Evolutionary conservation across 2,329 filamentous ascomycete genomes (phyloP), one percentile per base, ranked within the genome.

Genomic region (Ciborinia camelliae): DNA sequence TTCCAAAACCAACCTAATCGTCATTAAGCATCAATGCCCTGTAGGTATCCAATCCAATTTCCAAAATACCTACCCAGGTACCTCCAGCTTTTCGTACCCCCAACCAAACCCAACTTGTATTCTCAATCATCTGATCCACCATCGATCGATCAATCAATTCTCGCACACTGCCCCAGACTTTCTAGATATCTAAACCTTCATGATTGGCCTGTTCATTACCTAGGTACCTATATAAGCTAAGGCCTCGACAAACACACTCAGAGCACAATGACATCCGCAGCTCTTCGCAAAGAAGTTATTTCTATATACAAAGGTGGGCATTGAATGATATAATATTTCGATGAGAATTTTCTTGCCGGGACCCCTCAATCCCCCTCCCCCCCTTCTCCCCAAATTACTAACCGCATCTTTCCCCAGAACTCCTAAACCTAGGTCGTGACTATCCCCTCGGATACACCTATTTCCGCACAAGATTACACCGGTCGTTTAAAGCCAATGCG

Each of bases 241-340:
- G n/a, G n/a, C n/a, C 41, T n/a, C 41, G 3, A 7, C 18, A 20
- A 43, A 43, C n/a, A 43, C 20, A 43, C 14, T 10, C n/a, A 47
- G 8, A 20, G 10, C 10, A 54, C 7, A 54, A 59, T 59, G 57
- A 7, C 57, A 45, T 35, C 57, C 2, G 3, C 43, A 15, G 18
- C 43, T 26, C 82, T 97, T 35, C 86, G 92, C 63, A 82, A 85
- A 66, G 86, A 95, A 75, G 93, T 97, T 53, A 90, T 97, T 68
- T 83, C 84, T 45, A 86, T 97, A 66, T 97, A 97, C 81, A 97
- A 97, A 86, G 90, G 92, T 91, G 74, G 5, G n/a, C n/a, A n/a
- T n/a, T n/a, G n/a, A n/a, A n/a, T n/a, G n/a, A n/a, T n/a, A n/a
- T n/a, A n/a, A n/a, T n/a, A n/a, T n/a, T n/a, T n/a, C n/a, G n/a